A percentile compares a stretch with the other conserved stretches of the same genome.
These are phyloP conservation scores for Purshia tridentata DNA, from an alignment of 306 rosid species.

Conservation along the genomic window DNA sequence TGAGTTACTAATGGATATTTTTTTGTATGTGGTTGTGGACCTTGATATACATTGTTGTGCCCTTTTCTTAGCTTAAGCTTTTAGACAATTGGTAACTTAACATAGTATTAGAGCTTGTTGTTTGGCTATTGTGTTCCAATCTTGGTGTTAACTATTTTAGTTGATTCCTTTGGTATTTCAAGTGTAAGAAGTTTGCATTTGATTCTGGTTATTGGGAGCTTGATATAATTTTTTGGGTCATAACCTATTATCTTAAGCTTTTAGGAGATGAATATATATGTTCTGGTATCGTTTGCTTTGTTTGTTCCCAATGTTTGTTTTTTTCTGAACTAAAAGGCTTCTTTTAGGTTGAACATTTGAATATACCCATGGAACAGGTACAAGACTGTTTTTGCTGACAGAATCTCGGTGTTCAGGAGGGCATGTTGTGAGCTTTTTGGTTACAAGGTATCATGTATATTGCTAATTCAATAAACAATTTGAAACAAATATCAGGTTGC, in stretches of 20 bases:
- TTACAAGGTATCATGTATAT: conserved; percentile 65
- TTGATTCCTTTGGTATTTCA: background rate
- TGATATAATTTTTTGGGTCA: background rate
- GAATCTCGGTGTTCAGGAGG: conserved; percentile 92
- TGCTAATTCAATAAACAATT: background rate
- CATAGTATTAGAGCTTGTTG: background rate
- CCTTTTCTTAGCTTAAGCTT: conserved; percentile 3
- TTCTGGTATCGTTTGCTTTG: background rate
- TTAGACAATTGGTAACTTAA: background rate
- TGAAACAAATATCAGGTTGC: background rate
- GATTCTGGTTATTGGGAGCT: background rate
- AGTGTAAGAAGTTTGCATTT: background rate
- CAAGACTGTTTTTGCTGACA: conserved; percentile 94
- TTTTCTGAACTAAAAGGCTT: background rate
- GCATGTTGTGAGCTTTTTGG: conserved; percentile 99
- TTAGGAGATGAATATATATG: background rate
- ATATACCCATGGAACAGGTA: conserved; percentile 55
- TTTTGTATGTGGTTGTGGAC: background rate
- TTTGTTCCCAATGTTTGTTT: background rate
- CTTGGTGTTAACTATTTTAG: background rate
- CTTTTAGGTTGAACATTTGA: conserved; percentile 26
- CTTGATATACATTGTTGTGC: background rate
- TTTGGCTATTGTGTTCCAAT: background rate
- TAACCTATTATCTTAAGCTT: conserved; percentile 21
- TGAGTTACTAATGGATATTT: conserved; percentile 23